Conservation (phyloP, 192 early-diverging fungal genomes). For the Backusella macrospora region DNA sequence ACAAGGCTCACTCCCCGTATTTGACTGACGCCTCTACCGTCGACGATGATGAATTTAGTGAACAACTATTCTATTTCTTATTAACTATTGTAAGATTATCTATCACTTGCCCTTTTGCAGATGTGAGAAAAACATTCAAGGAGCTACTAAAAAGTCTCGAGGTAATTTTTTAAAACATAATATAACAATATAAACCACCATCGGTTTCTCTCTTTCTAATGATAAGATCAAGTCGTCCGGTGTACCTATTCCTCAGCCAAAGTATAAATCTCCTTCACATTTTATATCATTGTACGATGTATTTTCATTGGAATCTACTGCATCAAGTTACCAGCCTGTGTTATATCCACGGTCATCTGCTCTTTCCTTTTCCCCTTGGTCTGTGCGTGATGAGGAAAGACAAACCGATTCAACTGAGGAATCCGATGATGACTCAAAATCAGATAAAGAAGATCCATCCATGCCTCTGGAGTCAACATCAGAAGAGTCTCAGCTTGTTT, state of each 20-base stretch:
- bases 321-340: constrained; percentile 13
- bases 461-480: not conserved
- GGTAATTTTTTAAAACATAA: constrained; percentile 24
- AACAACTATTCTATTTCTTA: constrained; percentile 47
- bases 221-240: constrained; percentile 28
- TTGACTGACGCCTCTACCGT: not conserved
- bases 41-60: constrained; percentile 26
- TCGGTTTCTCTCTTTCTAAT: not conserved
- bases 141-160: constrained; percentile 46
- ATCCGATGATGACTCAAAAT: not conserved
- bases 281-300: constrained; percentile 56
- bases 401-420: not conserved
- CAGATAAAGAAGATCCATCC: not conserved
- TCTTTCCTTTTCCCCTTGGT: constrained; percentile 47
- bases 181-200: no score
- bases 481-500: not conserved
- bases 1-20: not conserved
- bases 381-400: constrained; percentile 2
- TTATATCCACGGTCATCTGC: constrained; percentile 39
- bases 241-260: constrained; percentile 50
- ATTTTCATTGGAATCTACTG: constrained; percentile 49
- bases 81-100: constrained; percentile 53
- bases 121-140: constrained; percentile 53
- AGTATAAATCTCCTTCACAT: constrained; percentile 53
- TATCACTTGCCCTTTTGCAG: constrained; percentile 51